Conservation (phyloP, 768 basidiomycete genomes). For the Ramaria sp. region DNA sequence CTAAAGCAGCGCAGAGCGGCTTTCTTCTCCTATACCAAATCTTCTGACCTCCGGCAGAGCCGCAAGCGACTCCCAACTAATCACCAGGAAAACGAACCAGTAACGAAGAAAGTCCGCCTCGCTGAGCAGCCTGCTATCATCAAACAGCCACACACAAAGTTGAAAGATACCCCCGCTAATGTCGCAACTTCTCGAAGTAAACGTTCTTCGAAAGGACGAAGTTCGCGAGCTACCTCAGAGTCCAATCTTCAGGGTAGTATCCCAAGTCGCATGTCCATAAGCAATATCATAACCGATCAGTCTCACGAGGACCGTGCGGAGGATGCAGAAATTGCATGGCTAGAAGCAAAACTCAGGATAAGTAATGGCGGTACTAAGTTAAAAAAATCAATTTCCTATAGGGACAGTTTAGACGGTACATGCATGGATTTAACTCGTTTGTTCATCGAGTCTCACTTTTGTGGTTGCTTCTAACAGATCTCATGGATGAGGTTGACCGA, state of each 20-base stretch:
- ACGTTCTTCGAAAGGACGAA: background rate
- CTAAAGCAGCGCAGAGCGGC: slow-evolving; percentile 54
- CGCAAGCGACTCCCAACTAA: background rate
- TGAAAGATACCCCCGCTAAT: slow-evolving; percentile 6
- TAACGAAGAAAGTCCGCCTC: slow-evolving; percentile 35
- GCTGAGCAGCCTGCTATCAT: slow-evolving; percentile 27
- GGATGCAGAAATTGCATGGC: slow-evolving; percentile 74
- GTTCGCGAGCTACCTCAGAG: background rate
- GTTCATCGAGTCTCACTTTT: background rate
- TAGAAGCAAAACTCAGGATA: slow-evolving; percentile 70
- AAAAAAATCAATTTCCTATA: slow-evolving; percentile 28
- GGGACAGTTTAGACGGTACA: slow-evolving; percentile 79
- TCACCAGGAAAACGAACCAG: slow-evolving; percentile 26
- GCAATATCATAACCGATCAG: slow-evolving; percentile 11
- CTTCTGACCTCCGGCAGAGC: slow-evolving; percentile 8
- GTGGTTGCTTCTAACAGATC: slow-evolving; percentile 26
- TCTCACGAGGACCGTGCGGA: slow-evolving; percentile 50
- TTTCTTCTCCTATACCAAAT: slow-evolving; percentile 32
- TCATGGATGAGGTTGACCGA: slow-evolving; percentile 30
- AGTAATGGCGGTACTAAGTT: slow-evolving; percentile 30
- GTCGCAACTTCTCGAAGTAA: background rate
- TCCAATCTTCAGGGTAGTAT: background rate
- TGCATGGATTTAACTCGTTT: too few relatives aligned
- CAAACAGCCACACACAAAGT: slow-evolving; percentile 30
- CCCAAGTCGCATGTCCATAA: slow-evolving; percentile 2